Conservation (phyloP, 345 rosid species). For the Excoecaria cochinchinensis region DNA sequence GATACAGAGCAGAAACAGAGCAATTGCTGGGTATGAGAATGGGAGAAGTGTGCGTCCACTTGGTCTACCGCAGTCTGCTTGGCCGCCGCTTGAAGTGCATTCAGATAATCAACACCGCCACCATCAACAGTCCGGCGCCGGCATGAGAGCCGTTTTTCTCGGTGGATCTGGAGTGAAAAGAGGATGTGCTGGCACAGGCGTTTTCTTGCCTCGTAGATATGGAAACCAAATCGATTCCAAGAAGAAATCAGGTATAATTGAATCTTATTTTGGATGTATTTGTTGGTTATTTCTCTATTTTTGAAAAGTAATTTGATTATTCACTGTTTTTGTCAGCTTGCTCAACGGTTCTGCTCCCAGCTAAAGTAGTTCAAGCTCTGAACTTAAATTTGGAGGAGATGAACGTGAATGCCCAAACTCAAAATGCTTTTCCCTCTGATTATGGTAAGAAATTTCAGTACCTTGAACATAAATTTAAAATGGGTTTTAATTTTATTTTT, state of each 20-base stretch:
- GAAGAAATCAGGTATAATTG: conserved; percentile 21
- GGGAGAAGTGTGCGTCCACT: conserved; percentile 24
- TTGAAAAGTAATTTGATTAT: background rate
- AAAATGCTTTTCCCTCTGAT: conserved; percentile 31
- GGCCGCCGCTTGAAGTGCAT: conserved; percentile 36
- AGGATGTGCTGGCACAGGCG: conserved; percentile 32
- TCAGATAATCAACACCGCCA: background rate
- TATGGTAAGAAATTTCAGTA: conserved; percentile 25
- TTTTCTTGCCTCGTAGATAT: conserved; percentile 37
- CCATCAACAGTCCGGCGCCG: conserved; percentile 8
- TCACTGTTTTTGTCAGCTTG: conserved; percentile 5
- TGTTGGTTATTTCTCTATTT: too few relatives aligned
- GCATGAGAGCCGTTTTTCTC: conserved; percentile 37
- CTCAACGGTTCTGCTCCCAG: conserved; percentile 19
- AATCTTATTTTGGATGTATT: background rate
- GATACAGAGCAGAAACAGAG: conserved; percentile 31
- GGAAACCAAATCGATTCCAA: conserved; percentile 22
- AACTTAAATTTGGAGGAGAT: conserved; percentile 21
- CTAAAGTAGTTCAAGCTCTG: conserved; percentile 28
- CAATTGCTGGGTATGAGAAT: conserved; percentile 21
- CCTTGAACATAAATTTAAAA: background rate
- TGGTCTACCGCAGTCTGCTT: conserved; percentile 35
- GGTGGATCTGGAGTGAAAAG: conserved; percentile 38
- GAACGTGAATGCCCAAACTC: conserved; percentile 13
- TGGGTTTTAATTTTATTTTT: background rate